phyloP scores from a whole-genome alignment of 495 filamentous ascomycete species.

The Neurospora hispaniola region DNA sequence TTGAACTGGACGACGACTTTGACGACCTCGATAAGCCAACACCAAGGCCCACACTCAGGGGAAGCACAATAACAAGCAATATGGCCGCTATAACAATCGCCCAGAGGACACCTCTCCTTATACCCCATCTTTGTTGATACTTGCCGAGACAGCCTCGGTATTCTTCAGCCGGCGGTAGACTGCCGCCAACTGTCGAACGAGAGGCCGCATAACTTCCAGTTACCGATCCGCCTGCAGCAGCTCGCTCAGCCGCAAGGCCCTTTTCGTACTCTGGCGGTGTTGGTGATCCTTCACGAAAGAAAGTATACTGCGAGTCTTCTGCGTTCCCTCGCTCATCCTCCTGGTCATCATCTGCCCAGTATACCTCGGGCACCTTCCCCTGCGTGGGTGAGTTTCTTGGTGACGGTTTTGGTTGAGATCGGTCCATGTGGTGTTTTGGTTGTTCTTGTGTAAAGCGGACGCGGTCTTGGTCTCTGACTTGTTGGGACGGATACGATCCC shows the following conservation, averaged over 20 bases:
- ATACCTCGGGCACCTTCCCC: slow-evolving; percentile 12
- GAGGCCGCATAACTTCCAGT: not conserved
- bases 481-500: slow-evolving; percentile 12
- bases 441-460: slow-evolving; percentile 21
- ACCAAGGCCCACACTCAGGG: slow-evolving; percentile 30
- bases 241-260: not conserved
- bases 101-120: slow-evolving; percentile 21
- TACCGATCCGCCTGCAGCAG: not conserved
- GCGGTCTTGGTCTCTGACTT: slow-evolving; percentile 4
- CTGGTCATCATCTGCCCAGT: slow-evolving; percentile 21
- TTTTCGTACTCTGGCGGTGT: slow-evolving; percentile 19
- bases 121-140: not conserved
- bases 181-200: not conserved
- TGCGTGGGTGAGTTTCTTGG: not conserved
- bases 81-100: slow-evolving; percentile 13
- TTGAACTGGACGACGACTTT: not conserved
- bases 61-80: slow-evolving; percentile 22
- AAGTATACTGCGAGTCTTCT: slow-evolving; percentile 17
- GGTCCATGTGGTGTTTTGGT: slow-evolving; percentile 4
- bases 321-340: not conserved
- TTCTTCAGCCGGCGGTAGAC: not conserved
- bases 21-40: slow-evolving; percentile 18
- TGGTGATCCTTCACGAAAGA: slow-evolving; percentile 28
- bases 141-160: not conserved
- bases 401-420: not conserved